Conservation (phyloP, 2,329 filamentous ascomycete genomes). For the Botrytis tulipae region DNA sequence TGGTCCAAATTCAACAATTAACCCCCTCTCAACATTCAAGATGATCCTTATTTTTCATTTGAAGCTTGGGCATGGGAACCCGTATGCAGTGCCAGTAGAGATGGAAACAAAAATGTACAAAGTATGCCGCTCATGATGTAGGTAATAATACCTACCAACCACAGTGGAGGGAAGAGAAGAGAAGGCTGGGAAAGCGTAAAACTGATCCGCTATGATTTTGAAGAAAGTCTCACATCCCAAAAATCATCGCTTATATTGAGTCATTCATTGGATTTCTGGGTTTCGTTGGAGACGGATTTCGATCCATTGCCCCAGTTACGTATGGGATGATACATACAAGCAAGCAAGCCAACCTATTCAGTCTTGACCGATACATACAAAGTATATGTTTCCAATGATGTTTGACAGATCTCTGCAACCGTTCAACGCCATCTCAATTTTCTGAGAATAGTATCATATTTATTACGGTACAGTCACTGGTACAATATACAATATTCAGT, state of each 20-base stretch:
- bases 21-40: neutral
- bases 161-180: neutral
- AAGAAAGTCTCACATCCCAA: neutral
- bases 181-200: constrained; percentile 4
- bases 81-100: neutral
- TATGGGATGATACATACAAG: neutral
- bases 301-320: neutral
- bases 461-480: neutral
- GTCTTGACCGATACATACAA: neutral
- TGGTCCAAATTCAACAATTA: neutral
- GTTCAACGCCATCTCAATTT: neutral
- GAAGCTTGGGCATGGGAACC: neutral
- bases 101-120: neutral
- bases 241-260: neutral
- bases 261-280: neutral
- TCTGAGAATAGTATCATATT: neutral
- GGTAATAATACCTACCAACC: neutral
- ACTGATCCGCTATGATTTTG: neutral
- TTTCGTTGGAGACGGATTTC: neutral
- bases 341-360: neutral
- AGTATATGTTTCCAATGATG: neutral
- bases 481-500: neutral
- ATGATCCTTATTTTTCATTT: neutral
- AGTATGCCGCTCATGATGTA: neutral
- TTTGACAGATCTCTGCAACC: constrained; percentile 3